A percentile compares a stretch with the other conserved stretches of the same genome.
phyloP scores from a whole-genome alignment of 2,329 filamentous ascomycete species.

The Rhinocladiella similis region DNA sequence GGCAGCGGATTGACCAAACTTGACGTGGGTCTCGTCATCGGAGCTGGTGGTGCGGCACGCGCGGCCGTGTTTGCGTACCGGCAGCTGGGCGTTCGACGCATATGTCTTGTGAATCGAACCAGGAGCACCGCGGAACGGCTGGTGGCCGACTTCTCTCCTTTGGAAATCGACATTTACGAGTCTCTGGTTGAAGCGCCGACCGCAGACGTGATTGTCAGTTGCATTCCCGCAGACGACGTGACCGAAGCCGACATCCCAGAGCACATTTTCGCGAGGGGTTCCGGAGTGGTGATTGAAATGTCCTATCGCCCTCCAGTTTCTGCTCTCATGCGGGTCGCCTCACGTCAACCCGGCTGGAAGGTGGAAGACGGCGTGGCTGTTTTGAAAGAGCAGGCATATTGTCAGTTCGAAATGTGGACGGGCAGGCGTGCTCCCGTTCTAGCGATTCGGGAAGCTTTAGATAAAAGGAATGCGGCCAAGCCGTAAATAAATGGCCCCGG shows the following conservation, averaged over 20 bases:
- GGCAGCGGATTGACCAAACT: constrained; percentile 26
- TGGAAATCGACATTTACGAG: constrained; percentile 11
- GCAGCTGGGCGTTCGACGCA: constrained; percentile 1
- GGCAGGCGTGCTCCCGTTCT: constrained; percentile 9
- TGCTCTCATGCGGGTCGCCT: constrained; percentile 23
- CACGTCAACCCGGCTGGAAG: constrained; percentile 5
- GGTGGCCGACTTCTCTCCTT: neutral
- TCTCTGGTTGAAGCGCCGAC: constrained; percentile 16
- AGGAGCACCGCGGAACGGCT: constrained; percentile 1
- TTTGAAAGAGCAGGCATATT: constrained; percentile 30
- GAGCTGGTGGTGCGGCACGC: constrained; percentile 26
- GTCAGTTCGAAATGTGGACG: constrained; percentile 32
- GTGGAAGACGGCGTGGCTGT: constrained; percentile 32
- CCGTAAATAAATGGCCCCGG: too few species aligned
- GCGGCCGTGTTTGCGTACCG: constrained; percentile 32
- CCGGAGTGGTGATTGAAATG: constrained; percentile 24
- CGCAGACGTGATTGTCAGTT: constrained; percentile 28
- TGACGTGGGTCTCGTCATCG: constrained; percentile 31
- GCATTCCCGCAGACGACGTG: constrained; percentile 26
- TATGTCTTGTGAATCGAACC: constrained; percentile 10
- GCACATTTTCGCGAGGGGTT: constrained; percentile 16
- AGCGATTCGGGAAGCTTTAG: constrained; percentile 7
- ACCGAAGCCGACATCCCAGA: constrained; percentile 21
- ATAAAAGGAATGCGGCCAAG: neutral
- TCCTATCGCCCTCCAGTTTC: constrained; percentile 29